These are phyloP conservation scores for Ballota nigra DNA, from an alignment of 257 asterid genomes.

Conservation along the genomic window DNA sequence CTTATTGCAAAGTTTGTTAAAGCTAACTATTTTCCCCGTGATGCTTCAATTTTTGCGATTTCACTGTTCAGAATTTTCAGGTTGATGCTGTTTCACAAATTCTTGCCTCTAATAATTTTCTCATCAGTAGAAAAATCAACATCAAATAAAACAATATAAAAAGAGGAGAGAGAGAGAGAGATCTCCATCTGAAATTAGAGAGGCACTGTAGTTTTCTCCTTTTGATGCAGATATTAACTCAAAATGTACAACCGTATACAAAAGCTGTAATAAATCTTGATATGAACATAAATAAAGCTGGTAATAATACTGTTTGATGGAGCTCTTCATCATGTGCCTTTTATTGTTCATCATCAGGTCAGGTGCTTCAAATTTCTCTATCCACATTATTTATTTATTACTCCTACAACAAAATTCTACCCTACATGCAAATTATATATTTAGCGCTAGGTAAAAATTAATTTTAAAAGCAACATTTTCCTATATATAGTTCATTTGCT, in stretches of 20 bases:
- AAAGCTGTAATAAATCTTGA: slow-evolving; percentile 10
- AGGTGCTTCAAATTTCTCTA: not conserved
- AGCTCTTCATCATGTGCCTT: not conserved
- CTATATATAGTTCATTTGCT: no score
- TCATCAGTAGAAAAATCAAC: not conserved
- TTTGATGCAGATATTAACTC: not conserved
- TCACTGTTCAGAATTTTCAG: not conserved
- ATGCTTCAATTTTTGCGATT: no score
- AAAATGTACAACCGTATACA: not conserved
- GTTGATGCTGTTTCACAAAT: not conserved
- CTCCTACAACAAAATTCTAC: not conserved
- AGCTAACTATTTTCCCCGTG: not conserved
- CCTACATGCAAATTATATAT: not conserved
- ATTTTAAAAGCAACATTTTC: no score
- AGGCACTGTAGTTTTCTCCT: not conserved
- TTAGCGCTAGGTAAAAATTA: no score
- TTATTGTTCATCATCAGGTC: not conserved
- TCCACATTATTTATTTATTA: not conserved
- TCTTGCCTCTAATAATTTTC: slow-evolving; percentile 29
- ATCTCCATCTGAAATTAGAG: not conserved
- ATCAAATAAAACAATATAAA: no score
- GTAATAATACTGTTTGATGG: not conserved
- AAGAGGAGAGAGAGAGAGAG: no score
- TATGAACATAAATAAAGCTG: not conserved
- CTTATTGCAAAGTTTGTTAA: not conserved